Base-by-base conservation (phyloP, 2,329 filamentous ascomycete species). In the Beauveria medogensis region DNA sequence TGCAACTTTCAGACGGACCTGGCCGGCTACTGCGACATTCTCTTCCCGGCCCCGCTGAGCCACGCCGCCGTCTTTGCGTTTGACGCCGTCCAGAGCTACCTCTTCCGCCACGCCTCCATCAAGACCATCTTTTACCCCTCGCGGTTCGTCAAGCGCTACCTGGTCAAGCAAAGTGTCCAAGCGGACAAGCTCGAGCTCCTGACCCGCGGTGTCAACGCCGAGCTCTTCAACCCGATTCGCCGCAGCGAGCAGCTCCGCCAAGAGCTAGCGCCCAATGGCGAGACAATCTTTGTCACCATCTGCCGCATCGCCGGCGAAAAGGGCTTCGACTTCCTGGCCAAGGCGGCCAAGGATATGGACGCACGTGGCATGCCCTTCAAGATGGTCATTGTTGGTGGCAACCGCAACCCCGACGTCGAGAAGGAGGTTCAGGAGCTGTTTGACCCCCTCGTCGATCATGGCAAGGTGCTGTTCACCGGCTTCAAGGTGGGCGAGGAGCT, bases 1-100 rank as follows among this genome's bases (percentile, higher is more conserved):
- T 81, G 86, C 69, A 90, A 89, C 70, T 90, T 89, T 65, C 87
- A 90, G 71, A 90, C 87, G 1, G 87, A 90, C 68, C 74, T 90
- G 10, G 83, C 85, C 0, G 85, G 85, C 2, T 90, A 90, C 69
- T 86, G 84, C 67, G 79, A 82, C 54, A 88, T 90, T 55, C 75
- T 90, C n/a, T 87, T 90, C 63, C 85, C 86, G 0, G 74, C 77
- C 1, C 85, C 84, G 0, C 75, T 90, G 20, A 83, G 84, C 66
- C 73, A 73, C 12, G 78, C 87, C 61, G 86, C 84, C 5, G 84
- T 86, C 52, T 85, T 80, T 70, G 75, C 86, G 12, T 82, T 89
- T 60, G 79, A 81, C 18, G 73, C 79, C 2, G 85, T 88, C 1
- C 85, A 90, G 71, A 85, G 85, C 52, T 88, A 84, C 65, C 75